Evolutionary conservation across 2,329 filamentous ascomycete species (phyloP), one percentile per base, ranked within the genome.

Genomic region (Colletotrichum plurivorum): DNA sequence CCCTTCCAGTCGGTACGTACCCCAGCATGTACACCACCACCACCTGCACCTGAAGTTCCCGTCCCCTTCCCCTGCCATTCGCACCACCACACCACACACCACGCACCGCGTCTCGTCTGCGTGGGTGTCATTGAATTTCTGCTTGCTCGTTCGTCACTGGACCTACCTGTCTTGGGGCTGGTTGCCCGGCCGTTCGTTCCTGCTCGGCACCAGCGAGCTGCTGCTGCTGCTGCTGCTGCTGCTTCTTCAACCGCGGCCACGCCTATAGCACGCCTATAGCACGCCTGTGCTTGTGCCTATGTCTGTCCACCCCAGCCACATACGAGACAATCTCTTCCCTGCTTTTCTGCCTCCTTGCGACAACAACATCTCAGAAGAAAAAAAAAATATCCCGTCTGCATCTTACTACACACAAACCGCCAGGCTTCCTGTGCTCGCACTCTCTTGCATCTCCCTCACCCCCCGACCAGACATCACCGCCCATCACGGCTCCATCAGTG

Each of bases 261-360:
- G 22, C 22, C 22, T 25, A 25, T 25, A 25, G 22, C 13, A 43
- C 13, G 22, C 22, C 22, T 25, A 25, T 25, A 25, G 22, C 16
- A 12, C 20, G 51, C 51, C 48, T 69, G 39, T 45, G 41, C 52
- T 41, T 56, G 31, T 52, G 52, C 60, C 49, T 54, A n/a, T 31
- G 22, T 20, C 51, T 18, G 25, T 20, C 53, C 45, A 68, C 66
- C 72, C 76, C 73, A 75, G 69, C 73, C 74, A 75, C 75, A 65
- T 66, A 64, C 72, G 71, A 71, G 69, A 69, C 70, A 71, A 70
- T 49, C 70, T 69, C 71, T 70, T 74, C 75, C 74, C 76, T 75
- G 72, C 75, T 75, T 74, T 71, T 56, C 60, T 60, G 71, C 56
- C 59, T 71, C 67, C 63, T 60, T 72, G 67, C 64, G 64, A 72